Base-by-base conservation (phyloP, 2,329 filamentous ascomycete genomes). In the Fusarium nisikadoi region DNA sequence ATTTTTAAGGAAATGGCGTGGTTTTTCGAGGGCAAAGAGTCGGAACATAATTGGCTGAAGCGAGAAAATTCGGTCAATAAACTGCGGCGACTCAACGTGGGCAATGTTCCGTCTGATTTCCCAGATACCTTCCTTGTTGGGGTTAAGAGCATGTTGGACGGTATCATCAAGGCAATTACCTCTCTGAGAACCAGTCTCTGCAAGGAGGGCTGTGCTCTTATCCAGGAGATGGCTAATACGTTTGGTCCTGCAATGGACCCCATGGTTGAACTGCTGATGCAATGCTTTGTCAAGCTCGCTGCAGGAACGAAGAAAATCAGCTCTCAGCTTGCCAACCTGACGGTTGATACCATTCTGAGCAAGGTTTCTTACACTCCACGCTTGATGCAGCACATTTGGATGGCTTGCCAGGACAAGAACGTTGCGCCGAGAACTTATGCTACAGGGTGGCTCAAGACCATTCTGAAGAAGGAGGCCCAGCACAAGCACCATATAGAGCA, bases 271-370 rank as follows among this genome's bases (percentile, higher is more conserved):
- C 89, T 98, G 55, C 86, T 98, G 27, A 89, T 98, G 83, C 94
- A 97, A 78, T 92, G 90, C 33, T 90, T 98, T 75, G 90, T 98
- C 83, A 98, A 97, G 82, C 89, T 98, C 71, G 95, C 92, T 73
- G 94, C 91, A 14, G 91, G 91, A 29, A 97, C 95, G 52, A 99
- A 99, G 82, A 97, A 97, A 81, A 97, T 99, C 74, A 91, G 90
- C 63, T 94, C 94, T 2, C 92, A 97, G 77, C 91, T 93, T 71
- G 95, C 93, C 57, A 95, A 97, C 78, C 81, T 85, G 20, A 94
- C 93, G 0, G 91, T 97, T n/a, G 92, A 96, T 73, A 90, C 87
- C 25, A 91, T 99, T 57, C 88, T 98, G 71, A 89, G 90, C 70
- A 91, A 92, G 75, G 92, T 92, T 35, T 92, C 94, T 0, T 98